Evolutionary conservation across 305 asterid genomes (phyloP).

Genomic region (Caryopteris hybrid): DNA sequence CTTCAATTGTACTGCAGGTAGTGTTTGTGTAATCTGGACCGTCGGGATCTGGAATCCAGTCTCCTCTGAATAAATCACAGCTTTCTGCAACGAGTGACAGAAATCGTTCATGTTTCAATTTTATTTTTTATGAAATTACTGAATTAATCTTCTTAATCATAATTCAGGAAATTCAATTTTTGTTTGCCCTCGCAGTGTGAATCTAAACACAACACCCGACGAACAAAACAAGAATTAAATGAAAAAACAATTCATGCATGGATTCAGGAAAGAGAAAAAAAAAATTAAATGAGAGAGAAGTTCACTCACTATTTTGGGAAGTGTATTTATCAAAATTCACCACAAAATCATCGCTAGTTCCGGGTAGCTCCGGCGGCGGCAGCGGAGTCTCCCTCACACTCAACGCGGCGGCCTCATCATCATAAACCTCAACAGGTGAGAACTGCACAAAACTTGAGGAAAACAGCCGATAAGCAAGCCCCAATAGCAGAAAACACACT

Average conservation of each 20-base stretch:
- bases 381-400: conserved; percentile 9
- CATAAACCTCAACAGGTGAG: conserved; percentile 25
- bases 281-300: background rate
- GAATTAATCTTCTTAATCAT: background rate
- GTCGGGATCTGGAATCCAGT: conserved; percentile 61
- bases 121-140: too few relatives aligned
- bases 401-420: conserved; percentile 6
- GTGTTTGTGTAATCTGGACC: conserved; percentile 65
- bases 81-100: conserved; percentile 29
- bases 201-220: too few relatives aligned
- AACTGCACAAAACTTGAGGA: conserved; percentile 42
- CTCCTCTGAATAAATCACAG: conserved; percentile 66
- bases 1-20: conserved; percentile 56
- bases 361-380: conserved; percentile 17
- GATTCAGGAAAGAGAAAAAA: background rate
- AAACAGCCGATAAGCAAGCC: conserved; percentile 48
- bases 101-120: too few relatives aligned
- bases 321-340: conserved; percentile 14
- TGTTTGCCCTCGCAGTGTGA: too few relatives aligned
- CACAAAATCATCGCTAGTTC: background rate
- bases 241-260: conserved; percentile 23
- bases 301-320: conserved; percentile 30
- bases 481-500: conserved; percentile 48
- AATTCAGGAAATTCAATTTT: background rate
- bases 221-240: too few relatives aligned